Evolutionary conservation across 805 yeast genomes (phyloP), one percentile per base, ranked within the genome.

Genomic region (Brettanomyces bruxellensis): DNA sequence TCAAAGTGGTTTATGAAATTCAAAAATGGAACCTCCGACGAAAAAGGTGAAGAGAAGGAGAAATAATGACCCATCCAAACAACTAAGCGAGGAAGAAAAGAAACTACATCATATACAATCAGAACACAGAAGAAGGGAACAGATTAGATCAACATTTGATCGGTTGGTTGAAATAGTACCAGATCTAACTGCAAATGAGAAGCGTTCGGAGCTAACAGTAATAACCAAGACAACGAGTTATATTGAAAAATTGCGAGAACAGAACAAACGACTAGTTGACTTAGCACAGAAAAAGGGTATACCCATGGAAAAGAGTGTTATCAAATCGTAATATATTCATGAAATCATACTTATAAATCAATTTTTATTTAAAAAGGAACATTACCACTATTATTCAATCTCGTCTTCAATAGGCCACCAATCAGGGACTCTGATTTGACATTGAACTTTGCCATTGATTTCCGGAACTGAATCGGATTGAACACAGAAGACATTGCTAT

Each of bases 71-170:
- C 38, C 36, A 14, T 3, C 44, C n/a, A 52, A 47, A 34, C 54
- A 56, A 40, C 53, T 62, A 11, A 47, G 64, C 0, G 59, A 58
- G 23, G 67, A 62, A 38, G 65, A 65, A 51, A 63, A 60, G 50
- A 66, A 64, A 46, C 46, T 54, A 13, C 66, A 66, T 43, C 70
- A 66, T 45, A 63, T 64, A 14, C 51, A 55, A 55, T 81, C 79
- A 0, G 98, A 90, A 60, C 90, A 88, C 60, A 85, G 84, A 57
- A 71, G 98, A 55, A 71, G 98, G 50, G 87, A 82, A 52, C 87
- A 90, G 38, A 87, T 91, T 23, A 70, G 97, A 40, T 76, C 81
- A 8, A 90, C 88, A 8, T 90, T 87, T 57, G 95, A 86, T 55
- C 75, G 74, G 46, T 70, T 90, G 23, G 90, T 89, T 0, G 70